Evolutionary conservation across 805 yeast species (phyloP).

Genomic region (Grigorovia yakushimaensis): DNA sequence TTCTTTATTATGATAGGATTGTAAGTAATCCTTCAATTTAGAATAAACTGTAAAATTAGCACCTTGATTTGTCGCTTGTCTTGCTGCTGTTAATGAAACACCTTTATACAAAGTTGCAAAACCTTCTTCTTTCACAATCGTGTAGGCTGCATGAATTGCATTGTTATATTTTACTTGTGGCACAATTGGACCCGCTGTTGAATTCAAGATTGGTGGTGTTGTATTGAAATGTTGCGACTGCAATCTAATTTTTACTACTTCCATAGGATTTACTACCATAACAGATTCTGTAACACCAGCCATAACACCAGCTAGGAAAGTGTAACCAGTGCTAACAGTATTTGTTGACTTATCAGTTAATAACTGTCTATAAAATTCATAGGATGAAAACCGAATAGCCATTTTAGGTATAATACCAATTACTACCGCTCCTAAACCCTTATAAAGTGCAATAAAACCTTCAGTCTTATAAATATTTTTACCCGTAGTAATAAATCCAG

Average conservation of each 20-base stretch:
- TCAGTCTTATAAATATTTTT: conserved; percentile 66
- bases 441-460: conserved; percentile 77
- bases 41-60: conserved; percentile 95
- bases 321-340: conserved; percentile 57
- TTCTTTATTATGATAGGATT: conserved; percentile 45
- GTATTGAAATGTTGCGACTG: conserved; percentile 76
- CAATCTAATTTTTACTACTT: conserved; percentile 89
- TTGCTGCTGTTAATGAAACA: conserved; percentile 88
- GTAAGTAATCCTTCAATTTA: conserved; percentile 62
- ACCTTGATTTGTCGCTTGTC: conserved; percentile 98
- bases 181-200: conserved; percentile 27
- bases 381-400: conserved; percentile 94
- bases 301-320: conserved; percentile 88
- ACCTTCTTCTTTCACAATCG: conserved; percentile 87
- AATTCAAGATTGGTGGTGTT: conserved; percentile 2
- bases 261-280: conserved; percentile 91
- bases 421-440: conserved; percentile 94
- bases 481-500: conserved; percentile 83
- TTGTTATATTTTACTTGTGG: conserved; percentile 55
- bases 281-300: conserved; percentile 97
- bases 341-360: conserved; percentile 54
- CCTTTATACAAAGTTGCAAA: conserved; percentile 83
- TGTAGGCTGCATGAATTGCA: conserved; percentile 82
- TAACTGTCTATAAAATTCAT: conserved; percentile 72
- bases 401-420: conserved; percentile 96